These are phyloP conservation scores for Arthroderma sp. DNA, from an alignment of 2,329 filamentous ascomycete genomes.

Conservation along the genomic window DNA sequence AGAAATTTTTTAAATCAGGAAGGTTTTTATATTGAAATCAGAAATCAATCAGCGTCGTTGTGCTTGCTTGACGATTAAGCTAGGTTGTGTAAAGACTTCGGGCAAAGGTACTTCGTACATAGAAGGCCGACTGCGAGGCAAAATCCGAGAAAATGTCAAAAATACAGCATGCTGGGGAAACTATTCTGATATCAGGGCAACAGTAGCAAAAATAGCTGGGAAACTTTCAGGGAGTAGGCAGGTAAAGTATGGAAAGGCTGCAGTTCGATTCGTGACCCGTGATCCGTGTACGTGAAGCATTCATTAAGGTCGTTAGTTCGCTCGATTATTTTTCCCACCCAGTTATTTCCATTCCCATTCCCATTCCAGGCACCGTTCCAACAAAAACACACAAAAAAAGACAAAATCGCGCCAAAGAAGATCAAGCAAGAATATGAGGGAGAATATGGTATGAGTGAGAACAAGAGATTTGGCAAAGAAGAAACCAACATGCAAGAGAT, in stretches of 20 bases:
- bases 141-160: background rate
- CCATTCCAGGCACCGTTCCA: background rate
- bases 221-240: background rate
- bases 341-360: background rate
- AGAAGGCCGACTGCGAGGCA: no score
- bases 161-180: background rate
- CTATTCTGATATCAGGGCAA: background rate
- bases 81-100: no score
- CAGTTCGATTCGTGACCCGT: constrained; percentile 1
- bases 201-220: background rate
- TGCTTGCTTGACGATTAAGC: no score
- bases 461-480: constrained; percentile 6
- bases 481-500: background rate
- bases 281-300: constrained; percentile 2
- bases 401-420: constrained; percentile 14
- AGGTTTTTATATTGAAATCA: no score
- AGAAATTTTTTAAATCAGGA: no score
- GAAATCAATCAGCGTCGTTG: no score
- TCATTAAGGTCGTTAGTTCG: constrained; percentile 3
- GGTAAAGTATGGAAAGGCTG: no score
- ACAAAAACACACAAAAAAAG: constrained; percentile 10
- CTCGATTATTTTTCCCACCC: constrained; percentile 2
- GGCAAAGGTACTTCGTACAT: no score
- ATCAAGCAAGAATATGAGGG: constrained; percentile 3
- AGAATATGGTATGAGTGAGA: constrained; percentile 5